A percentile compares a stretch with the other conserved stretches of the same genome.
Evolutionary conservation across 129 eudicot species (phyloP).

Genomic region (Helichrysum umbraculigerum): DNA sequence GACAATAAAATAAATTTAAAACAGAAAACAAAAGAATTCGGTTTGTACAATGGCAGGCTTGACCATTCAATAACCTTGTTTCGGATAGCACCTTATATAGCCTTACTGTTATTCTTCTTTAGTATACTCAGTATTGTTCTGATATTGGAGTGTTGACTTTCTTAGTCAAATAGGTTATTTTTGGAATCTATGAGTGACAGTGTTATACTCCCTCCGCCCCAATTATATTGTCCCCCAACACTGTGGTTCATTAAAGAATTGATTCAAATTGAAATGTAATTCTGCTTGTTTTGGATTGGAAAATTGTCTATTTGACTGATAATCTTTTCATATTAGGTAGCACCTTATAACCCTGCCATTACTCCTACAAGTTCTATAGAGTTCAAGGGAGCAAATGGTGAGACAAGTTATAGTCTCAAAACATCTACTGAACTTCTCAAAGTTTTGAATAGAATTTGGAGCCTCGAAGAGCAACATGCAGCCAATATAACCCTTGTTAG

Average conservation of each 20-base stretch:
- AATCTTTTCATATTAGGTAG: constrained; percentile 43
- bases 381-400: constrained; percentile 59
- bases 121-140: too few relatives aligned
- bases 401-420: constrained; percentile 66
- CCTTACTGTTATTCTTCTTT: background rate
- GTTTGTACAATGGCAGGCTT: background rate
- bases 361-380: constrained; percentile 88
- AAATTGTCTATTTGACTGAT: constrained; percentile 15
- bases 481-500: constrained; percentile 70
- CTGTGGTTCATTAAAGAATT: too few relatives aligned
- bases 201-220: background rate
- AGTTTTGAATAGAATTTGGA: constrained; percentile 91
- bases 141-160: background rate
- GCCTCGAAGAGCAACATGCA: constrained; percentile 88
- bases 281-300: background rate
- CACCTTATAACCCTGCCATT: constrained; percentile 85
- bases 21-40: background rate
- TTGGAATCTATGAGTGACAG: background rate
- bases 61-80: background rate
- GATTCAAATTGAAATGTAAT: background rate
- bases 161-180: background rate
- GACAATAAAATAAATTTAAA: background rate
- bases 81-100: background rate
- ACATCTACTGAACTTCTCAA: constrained; percentile 89
- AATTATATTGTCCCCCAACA: too few relatives aligned